Conservation (phyloP, 805 yeast species). For the Monosporozyma solicola region DNA sequence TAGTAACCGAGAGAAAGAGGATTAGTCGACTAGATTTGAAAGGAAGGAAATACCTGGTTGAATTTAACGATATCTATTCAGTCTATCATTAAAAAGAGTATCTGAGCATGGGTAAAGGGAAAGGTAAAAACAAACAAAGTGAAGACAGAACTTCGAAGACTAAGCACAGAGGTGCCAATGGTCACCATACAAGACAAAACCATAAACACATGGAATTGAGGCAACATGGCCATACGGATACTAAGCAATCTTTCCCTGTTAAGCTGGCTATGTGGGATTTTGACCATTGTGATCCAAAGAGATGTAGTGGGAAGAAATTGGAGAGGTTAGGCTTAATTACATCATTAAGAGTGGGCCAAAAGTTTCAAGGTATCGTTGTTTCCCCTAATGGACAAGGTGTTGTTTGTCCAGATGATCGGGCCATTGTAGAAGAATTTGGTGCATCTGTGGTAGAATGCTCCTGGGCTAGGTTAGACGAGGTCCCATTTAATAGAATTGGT, state of each 20-base stretch:
- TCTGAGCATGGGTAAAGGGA: constrained; percentile 25
- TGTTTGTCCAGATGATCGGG: constrained; percentile 80
- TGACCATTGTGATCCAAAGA: constrained; percentile 96
- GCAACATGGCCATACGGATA: constrained; percentile 18
- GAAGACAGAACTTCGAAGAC: constrained; percentile 31
- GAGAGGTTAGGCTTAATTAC: constrained; percentile 81
- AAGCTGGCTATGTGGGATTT: constrained; percentile 98
- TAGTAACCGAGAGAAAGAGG: background rate
- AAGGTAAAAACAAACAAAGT: constrained; percentile 39
- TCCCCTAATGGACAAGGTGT: constrained; percentile 88
- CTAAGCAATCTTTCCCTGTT: constrained; percentile 52
- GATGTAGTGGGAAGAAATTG: constrained; percentile 92
- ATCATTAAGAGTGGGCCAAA: constrained; percentile 81
- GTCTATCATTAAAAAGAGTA: background rate
- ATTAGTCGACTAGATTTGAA: too few relatives aligned
- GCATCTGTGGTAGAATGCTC: constrained; percentile 99
- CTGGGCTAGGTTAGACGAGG: constrained; percentile 95
- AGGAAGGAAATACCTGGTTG: background rate
- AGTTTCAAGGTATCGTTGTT: constrained; percentile 82
- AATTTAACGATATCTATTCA: background rate
- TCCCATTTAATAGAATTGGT: constrained; percentile 90
- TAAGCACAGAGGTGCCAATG: constrained; percentile 37
- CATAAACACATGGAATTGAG: constrained; percentile 36
- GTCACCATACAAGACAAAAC: constrained; percentile 47
- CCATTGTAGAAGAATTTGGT: constrained; percentile 68